Evolutionary conservation across 1,284 basidiomycete genomes (phyloP).

Genomic region (Dichomitus squalens): DNA sequence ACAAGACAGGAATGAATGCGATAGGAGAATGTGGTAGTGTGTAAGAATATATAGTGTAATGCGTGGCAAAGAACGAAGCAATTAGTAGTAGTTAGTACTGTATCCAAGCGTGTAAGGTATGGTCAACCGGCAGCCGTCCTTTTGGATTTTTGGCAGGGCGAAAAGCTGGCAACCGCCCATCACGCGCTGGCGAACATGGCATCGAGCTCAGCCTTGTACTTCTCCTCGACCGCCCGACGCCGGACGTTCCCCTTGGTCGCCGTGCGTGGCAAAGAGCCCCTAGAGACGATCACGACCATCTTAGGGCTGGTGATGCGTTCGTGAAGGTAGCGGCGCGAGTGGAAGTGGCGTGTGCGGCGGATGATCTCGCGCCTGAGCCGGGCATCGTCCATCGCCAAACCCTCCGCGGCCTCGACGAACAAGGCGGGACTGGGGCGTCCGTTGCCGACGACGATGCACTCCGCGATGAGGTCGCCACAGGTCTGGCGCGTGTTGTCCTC

Average conservation of each 20-base stretch:
- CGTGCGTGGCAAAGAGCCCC: constrained; percentile 60
- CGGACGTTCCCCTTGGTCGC: constrained; percentile 71
- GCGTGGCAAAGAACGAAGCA: no score
- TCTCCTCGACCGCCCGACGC: constrained; percentile 61
- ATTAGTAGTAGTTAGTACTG: no score
- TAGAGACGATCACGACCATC: constrained; percentile 58
- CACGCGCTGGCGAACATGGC: constrained; percentile 41
- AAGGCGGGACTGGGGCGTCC: constrained; percentile 66
- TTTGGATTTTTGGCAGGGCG: not conserved
- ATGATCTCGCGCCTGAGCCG: constrained; percentile 63
- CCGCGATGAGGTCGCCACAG: constrained; percentile 54
- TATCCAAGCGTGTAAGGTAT: no score
- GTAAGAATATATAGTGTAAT: not conserved
- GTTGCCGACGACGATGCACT: constrained; percentile 66
- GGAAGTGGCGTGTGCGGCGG: constrained; percentile 59
- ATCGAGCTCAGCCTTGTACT: constrained; percentile 52
- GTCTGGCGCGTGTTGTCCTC: constrained; percentile 65
- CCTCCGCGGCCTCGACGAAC: constrained; percentile 55
- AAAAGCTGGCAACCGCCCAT: not conserved
- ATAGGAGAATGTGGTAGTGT: not conserved
- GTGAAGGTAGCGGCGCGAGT: constrained; percentile 63
- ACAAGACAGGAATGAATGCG: not conserved
- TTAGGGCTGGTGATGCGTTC: constrained; percentile 59
- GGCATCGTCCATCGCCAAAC: constrained; percentile 42
- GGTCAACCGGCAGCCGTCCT: not conserved